These are phyloP conservation scores for Fusarium anthophilum DNA, from an alignment of 2,329 filamentous ascomycete species.

Conservation along the genomic window DNA sequence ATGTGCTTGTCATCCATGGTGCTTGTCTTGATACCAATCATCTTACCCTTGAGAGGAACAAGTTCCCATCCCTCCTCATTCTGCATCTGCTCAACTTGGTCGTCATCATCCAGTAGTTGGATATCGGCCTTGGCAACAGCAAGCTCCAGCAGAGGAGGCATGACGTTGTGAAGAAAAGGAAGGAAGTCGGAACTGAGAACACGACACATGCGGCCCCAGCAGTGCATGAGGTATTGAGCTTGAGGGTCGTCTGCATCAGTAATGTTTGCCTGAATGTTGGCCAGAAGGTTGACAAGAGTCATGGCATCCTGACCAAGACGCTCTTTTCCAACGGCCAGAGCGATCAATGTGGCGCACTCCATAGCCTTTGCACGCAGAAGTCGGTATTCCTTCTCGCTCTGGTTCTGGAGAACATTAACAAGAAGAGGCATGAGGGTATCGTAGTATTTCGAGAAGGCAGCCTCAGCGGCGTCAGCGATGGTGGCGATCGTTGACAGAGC, in stretches of 20 bases:
- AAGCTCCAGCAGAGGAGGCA: conserved; percentile 90
- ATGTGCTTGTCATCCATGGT: conserved; percentile 98
- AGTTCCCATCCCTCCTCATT: conserved; percentile 98
- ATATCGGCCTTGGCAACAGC: conserved; percentile 97
- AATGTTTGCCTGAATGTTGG: conserved; percentile 85
- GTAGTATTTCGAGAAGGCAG: conserved; percentile 95
- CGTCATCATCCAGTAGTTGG: conserved; percentile 93
- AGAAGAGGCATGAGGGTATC: conserved; percentile 94
- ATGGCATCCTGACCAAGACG: conserved; percentile 89
- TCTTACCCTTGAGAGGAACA: conserved; percentile 95
- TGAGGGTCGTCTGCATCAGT: conserved; percentile 94
- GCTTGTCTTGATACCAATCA: conserved; percentile 97
- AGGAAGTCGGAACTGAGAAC: conserved; percentile 91
- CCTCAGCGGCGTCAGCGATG: conserved; percentile 97
- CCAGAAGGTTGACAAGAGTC: conserved; percentile 86
- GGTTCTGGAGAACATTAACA: conserved; percentile 86
- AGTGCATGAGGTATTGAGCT: conserved; percentile 96
- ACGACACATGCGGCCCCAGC: conserved; percentile 98
- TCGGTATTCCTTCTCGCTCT: conserved; percentile 93
- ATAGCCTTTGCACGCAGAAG: conserved; percentile 95
- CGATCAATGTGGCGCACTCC: conserved; percentile 97
- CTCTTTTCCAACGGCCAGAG: conserved; percentile 92
- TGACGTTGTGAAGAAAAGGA: conserved; percentile 90
- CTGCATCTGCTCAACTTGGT: conserved; percentile 90
- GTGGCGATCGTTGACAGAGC: conserved; percentile 97